Evolutionary conservation across 352 stramenopile genomes (phyloP).

Genomic region (Albugo candida): DNA sequence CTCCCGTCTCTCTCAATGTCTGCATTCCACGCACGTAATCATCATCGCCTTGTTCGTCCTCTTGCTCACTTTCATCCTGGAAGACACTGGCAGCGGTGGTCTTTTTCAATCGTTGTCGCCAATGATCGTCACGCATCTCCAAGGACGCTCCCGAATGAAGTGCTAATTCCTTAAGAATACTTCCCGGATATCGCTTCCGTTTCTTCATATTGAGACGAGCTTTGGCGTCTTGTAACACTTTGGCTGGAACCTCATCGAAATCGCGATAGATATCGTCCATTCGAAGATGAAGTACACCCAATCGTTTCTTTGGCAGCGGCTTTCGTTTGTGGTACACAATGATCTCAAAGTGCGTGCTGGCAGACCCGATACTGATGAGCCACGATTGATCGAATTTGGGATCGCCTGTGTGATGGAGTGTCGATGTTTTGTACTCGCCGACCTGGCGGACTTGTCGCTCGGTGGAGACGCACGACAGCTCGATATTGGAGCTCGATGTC

Average conservation of each 20-base stretch:
- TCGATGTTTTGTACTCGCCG: slow-evolving; percentile 53
- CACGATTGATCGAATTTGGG: slow-evolving; percentile 74
- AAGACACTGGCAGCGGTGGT: slow-evolving; percentile 17
- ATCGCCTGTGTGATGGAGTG: slow-evolving; percentile 27
- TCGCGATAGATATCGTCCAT: slow-evolving; percentile 76
- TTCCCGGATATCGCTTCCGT: slow-evolving; percentile 56
- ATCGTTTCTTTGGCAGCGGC: slow-evolving; percentile 56
- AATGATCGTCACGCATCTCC: slow-evolving; percentile 44
- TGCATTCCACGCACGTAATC: slow-evolving; percentile 47
- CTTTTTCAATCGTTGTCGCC: slow-evolving; percentile 33
- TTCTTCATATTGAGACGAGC: slow-evolving; percentile 57
- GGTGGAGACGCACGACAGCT: no score
- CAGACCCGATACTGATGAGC: slow-evolving; percentile 44
- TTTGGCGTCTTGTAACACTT: slow-evolving; percentile 42
- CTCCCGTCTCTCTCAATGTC: slow-evolving; percentile 25
- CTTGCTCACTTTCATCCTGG: slow-evolving; percentile 10
- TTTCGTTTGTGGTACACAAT: slow-evolving; percentile 73
- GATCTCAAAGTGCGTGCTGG: slow-evolving; percentile 63
- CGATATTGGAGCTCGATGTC: no score
- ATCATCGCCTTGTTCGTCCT: slow-evolving; percentile 17
- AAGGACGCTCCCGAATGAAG: slow-evolving; percentile 14
- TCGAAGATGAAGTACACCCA: slow-evolving; percentile 50
- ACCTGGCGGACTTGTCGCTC: slow-evolving; percentile 13
- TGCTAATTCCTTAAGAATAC: slow-evolving; percentile 60
- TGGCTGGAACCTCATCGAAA: slow-evolving; percentile 50